Evolutionary conservation across 129 eudicot genomes (phyloP).

Genomic region (Lactuca sativa): DNA sequence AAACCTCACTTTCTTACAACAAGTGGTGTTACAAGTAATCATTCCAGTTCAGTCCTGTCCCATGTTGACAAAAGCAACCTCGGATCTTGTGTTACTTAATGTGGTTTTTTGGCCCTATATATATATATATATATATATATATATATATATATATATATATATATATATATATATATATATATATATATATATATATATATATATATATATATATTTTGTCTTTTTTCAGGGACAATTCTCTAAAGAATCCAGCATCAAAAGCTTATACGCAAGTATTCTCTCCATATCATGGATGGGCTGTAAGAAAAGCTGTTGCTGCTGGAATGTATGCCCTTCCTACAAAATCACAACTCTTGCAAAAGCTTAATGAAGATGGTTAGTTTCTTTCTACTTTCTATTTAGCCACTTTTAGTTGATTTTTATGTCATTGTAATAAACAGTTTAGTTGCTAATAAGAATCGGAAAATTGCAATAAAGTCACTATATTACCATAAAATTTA

Average conservation of each 20-base stretch:
- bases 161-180: too few species aligned
- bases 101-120: not conserved
- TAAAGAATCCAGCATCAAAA: conserved; percentile 89
- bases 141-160: too few species aligned
- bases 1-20: too few species aligned
- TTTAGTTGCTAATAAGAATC: too few species aligned
- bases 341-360: conserved; percentile 66
- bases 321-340: conserved; percentile 99
- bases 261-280: conserved; percentile 91
- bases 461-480: too few species aligned
- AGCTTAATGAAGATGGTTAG: conserved; percentile 96
- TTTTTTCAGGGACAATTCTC: conserved; percentile 61
- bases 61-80: not conserved
- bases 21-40: too few species aligned
- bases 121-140: too few species aligned
- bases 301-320: conserved; percentile 95
- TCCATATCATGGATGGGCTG: conserved; percentile 99
- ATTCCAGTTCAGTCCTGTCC: too few species aligned
- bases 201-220: not conserved
- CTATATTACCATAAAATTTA: too few species aligned
- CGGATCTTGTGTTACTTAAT: conserved; percentile 17
- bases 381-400: not conserved
- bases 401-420: too few species aligned
- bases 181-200: not conserved
- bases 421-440: too few species aligned